Base-by-base conservation (phyloP, 1,284 basidiomycete species). In the Phenoliferia sp. region DNA sequence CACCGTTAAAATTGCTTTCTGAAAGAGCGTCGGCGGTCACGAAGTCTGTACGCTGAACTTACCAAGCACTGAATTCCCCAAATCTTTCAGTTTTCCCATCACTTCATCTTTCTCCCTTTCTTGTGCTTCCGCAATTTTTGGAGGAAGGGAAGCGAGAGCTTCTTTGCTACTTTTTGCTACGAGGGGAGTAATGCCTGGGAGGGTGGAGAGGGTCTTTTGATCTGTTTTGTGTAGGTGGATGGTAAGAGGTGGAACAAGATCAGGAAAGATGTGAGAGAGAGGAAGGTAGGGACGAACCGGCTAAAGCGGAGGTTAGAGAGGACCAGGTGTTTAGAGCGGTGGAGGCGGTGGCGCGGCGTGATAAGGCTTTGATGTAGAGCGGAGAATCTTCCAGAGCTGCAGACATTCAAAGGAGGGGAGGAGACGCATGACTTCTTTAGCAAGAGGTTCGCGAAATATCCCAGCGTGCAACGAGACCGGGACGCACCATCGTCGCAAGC, bases 61-160 rank as follows among this genome's bases (percentile, higher is more conserved):
- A 87, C 94, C 93, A n/a, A 99, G 82, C 54, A 99, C 82, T 63
- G 84, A 90, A 76, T 99, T 93, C 0, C 95, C 95, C 6, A 99
- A 78, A 1, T 89, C 91, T 78, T 99, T 98, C 64, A 99, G 80
- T 79, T 99, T 97, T 67, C 83, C 85, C 74, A 98, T 72, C 91
- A 97, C 95, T 78, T 98, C 95, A 12, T 85, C 85, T 66, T 92
- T 95, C 79, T 99, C 95, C 72, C 82, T 84, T 78, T 94, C 89
- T 79, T 92, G 91, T 31, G 90, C 88, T 12, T 81, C 83, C 72
- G 89, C 87, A 29, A 89, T 79, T 6, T 88, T 85, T 39, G 86
- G 86, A 59, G 88, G 87, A 5, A 96, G 77, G 0, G 78, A 76
- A 1, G 77, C 77, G 17, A 91, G 80, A 7, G 84, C 81, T 26